Evolutionary conservation across 306 rosid genomes (phyloP).

Genomic region (Medicago ruthenica): DNA sequence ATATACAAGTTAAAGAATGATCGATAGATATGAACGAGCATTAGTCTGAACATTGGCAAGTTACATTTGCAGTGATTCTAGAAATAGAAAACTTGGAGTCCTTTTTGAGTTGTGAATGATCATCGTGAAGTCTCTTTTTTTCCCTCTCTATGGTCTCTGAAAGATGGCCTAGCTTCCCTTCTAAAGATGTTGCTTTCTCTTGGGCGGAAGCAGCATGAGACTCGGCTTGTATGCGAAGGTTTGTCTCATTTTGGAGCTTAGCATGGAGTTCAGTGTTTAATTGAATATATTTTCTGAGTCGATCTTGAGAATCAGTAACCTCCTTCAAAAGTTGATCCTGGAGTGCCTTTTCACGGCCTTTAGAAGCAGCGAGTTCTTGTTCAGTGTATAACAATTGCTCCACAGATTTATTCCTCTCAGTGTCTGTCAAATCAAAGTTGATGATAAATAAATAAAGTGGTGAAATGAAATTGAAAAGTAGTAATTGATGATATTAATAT

Average conservation of each 20-base stretch:
- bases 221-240: slow-evolving; percentile 78
- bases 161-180: slow-evolving; percentile 64
- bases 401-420: slow-evolving; percentile 71
- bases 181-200: slow-evolving; percentile 65
- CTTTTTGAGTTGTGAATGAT: slow-evolving; percentile 63
- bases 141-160: slow-evolving; percentile 71
- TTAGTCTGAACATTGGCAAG: slow-evolving; percentile 36
- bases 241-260: slow-evolving; percentile 72
- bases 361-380: slow-evolving; percentile 93
- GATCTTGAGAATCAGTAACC: slow-evolving; percentile 68
- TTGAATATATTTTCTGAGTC: slow-evolving; percentile 65
- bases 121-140: slow-evolving; percentile 59
- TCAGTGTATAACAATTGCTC: slow-evolving; percentile 65
- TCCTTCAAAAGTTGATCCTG: slow-evolving; percentile 82
- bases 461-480: not conserved
- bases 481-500: not conserved
- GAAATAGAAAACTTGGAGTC: slow-evolving; percentile 79
- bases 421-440: slow-evolving; percentile 45
- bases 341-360: slow-evolving; percentile 76
- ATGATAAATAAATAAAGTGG: no score
- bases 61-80: slow-evolving; percentile 72
- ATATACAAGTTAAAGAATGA: slow-evolving; percentile 33
- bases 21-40: not conserved
- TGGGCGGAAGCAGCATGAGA: slow-evolving; percentile 66
- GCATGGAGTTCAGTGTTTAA: slow-evolving; percentile 66